Percentiles rank a stretch among this genome's conserved stretches.
phyloP scores from a whole-genome alignment of 2,329 filamentous ascomycete species.

The Alternaria sp. region DNA sequence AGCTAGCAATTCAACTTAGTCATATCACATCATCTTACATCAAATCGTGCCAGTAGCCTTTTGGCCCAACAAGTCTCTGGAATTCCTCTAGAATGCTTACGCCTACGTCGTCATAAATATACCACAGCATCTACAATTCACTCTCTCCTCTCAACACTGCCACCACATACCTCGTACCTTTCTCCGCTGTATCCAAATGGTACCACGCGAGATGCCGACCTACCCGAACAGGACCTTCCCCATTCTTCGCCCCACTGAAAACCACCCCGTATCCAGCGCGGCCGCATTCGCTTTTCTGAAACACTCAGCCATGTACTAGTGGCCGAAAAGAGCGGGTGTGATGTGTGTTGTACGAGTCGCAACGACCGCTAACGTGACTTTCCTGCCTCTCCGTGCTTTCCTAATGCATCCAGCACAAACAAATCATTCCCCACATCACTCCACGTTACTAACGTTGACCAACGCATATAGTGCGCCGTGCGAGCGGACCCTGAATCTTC shows the following conservation, averaged over 20 bases:
- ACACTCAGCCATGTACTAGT: background rate
- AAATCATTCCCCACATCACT: conserved; percentile 5
- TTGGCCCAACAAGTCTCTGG: background rate
- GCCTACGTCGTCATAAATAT: background rate
- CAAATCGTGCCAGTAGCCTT: background rate
- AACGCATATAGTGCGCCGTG: background rate
- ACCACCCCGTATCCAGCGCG: conserved; percentile 1
- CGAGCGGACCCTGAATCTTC: conserved; percentile 3
- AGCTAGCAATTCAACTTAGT: conserved; percentile 9
- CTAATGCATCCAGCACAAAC: conserved; percentile 1
- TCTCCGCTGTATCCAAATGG: background rate
- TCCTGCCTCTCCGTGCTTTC: background rate
- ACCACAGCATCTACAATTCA: background rate
- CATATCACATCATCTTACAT: background rate
- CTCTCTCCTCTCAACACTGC: background rate
- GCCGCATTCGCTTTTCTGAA: conserved; percentile 4
- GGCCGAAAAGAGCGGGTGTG: conserved; percentile 1
- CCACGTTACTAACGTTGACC: background rate
- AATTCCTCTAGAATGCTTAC: background rate
- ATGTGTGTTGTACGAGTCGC: background rate
- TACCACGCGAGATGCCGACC: background rate
- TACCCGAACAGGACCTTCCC: background rate
- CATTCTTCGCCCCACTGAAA: background rate
- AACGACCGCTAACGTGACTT: background rate
- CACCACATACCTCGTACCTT: background rate